phyloP scores from a whole-genome alignment of 2,329 filamentous ascomycete species.

The Colletotrichum liaoningense region DNA sequence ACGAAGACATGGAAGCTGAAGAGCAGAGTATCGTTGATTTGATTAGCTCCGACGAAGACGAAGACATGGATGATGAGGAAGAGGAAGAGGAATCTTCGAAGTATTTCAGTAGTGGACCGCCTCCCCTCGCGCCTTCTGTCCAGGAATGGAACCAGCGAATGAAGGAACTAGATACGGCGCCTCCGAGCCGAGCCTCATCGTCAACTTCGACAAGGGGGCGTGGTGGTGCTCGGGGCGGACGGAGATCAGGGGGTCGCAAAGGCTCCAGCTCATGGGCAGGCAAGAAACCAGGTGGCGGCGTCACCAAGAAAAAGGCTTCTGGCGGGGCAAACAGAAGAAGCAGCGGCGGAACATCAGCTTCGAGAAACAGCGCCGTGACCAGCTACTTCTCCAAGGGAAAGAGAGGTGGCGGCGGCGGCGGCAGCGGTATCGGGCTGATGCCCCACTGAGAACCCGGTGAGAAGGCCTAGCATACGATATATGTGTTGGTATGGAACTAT shows the following conservation, averaged over 20 bases:
- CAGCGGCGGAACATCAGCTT: conserved; percentile 21
- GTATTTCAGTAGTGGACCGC: conserved; percentile 54
- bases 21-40: conserved; percentile 64
- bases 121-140: conserved; percentile 36
- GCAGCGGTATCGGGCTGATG: conserved; percentile 50
- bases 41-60: conserved; percentile 57
- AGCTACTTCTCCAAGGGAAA: conserved; percentile 43
- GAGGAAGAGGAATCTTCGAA: conserved; percentile 56
- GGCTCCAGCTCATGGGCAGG: conserved; percentile 19
- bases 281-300: conserved; percentile 33
- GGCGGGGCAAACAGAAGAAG: conserved; percentile 28
- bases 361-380: conserved; percentile 19
- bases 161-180: conserved; percentile 44
- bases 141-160: conserved; percentile 41
- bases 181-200: conserved; percentile 29
- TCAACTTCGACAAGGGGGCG: conserved; percentile 22
- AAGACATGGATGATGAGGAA: conserved; percentile 50
- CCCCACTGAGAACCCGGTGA: conserved; percentile 43
- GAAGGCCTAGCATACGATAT: not conserved
- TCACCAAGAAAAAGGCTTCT: conserved; percentile 36
- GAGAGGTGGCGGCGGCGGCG: conserved; percentile 30
- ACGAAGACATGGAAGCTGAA: conserved; percentile 31
- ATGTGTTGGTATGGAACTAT: not conserved
- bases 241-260: conserved; percentile 25
- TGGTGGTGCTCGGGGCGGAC: conserved; percentile 42